Conservation (phyloP, 1,284 basidiomycete species). For the Filobasidium uniguttulatum region DNA sequence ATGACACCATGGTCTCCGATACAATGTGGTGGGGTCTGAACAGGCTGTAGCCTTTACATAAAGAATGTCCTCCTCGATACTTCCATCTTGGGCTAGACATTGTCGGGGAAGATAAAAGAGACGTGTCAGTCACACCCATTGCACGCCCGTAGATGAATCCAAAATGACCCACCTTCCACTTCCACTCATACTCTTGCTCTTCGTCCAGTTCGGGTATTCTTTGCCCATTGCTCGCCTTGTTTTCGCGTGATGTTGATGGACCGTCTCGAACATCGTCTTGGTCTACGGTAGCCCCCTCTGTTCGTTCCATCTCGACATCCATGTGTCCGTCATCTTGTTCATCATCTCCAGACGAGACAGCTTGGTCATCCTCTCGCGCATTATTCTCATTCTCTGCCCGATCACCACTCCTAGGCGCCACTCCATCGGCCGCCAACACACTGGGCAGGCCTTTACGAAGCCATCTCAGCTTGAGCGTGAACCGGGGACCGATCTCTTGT, state of each 20-base stretch:
- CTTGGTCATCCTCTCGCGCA: conserved; percentile 28
- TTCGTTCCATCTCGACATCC: conserved; percentile 17
- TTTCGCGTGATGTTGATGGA: conserved; percentile 13
- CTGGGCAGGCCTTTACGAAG: conserved; percentile 77
- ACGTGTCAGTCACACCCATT: neutral
- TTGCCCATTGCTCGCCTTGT: conserved; percentile 20
- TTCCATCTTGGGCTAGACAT: conserved; percentile 37
- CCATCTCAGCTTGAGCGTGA: conserved; percentile 85
- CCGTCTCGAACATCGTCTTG: conserved; percentile 5
- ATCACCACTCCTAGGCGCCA: conserved; percentile 42
- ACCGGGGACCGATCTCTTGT: conserved; percentile 96
- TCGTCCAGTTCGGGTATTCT: conserved; percentile 34
- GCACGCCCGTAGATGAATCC: neutral
- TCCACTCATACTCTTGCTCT: conserved; percentile 40
- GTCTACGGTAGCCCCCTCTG: conserved; percentile 5
- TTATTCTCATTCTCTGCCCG: conserved; percentile 32
- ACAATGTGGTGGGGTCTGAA: no score
- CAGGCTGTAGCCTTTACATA: no score
- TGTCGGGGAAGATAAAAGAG: neutral
- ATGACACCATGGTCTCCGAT: no score
- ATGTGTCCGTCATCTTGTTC: conserved; percentile 14
- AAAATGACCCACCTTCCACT: conserved; percentile 35
- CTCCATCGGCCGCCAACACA: conserved; percentile 41
- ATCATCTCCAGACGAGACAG: conserved; percentile 18
- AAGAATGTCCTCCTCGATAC: conserved; percentile 38